Conservation (phyloP, 2,329 filamentous ascomycete species). For the Trichoderma semiorbis region DNA sequence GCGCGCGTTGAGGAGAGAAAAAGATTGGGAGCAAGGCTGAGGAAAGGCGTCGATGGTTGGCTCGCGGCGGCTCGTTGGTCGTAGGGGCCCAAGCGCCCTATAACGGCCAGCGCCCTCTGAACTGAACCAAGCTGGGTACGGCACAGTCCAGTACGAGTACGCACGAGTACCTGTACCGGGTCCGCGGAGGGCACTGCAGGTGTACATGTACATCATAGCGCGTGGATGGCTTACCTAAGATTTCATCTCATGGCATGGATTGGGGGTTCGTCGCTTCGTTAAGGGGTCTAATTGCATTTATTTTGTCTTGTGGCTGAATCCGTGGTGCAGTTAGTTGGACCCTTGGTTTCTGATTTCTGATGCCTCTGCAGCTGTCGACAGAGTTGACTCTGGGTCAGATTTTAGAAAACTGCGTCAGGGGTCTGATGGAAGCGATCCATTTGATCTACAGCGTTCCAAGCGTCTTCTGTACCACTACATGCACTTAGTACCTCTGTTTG, state of each 20-base stretch:
- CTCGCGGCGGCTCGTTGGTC: neutral
- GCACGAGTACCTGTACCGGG: neutral
- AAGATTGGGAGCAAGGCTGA: constrained; percentile 2
- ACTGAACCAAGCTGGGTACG: too few relatives aligned
- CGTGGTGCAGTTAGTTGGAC: neutral
- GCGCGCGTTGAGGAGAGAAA: neutral
- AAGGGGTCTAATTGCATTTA: neutral
- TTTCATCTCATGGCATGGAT: neutral
- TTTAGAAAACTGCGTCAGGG: neutral
- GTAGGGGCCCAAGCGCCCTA: constrained; percentile 4
- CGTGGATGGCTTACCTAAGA: neutral
- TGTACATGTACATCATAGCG: neutral
- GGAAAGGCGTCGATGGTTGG: constrained; percentile 2
- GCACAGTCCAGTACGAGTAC: too few relatives aligned
- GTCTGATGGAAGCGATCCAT: neutral
- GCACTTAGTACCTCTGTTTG: neutral
- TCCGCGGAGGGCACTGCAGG: neutral
- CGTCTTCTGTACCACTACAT: neutral
- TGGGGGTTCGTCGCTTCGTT: neutral
- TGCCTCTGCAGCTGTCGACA: neutral
- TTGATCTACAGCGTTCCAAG: neutral
- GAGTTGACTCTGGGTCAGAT: neutral
- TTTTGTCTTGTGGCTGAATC: neutral
- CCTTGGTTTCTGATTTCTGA: neutral
- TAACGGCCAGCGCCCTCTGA: neutral